phyloP scores from a whole-genome alignment of 345 rosid species.

The Leavenworthia alabamica region DNA sequence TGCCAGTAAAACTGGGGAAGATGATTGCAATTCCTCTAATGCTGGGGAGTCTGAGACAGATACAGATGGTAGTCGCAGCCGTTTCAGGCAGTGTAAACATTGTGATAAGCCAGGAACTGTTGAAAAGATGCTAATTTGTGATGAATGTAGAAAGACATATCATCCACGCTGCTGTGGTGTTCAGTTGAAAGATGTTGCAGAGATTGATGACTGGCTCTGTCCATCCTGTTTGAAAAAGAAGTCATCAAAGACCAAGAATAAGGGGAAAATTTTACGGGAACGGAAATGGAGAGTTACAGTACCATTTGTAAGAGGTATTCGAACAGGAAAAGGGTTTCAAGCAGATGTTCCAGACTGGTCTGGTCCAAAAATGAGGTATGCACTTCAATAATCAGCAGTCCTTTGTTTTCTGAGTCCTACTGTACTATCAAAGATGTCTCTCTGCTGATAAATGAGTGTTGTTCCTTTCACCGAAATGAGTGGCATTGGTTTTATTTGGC shows the following conservation, averaged over 20 bases:
- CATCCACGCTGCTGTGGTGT: constrained; percentile 70
- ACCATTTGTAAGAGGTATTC: constrained; percentile 46
- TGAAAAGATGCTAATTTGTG: constrained; percentile 69
- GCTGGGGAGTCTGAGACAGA: constrained; percentile 31
- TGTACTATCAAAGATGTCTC: constrained; percentile 3
- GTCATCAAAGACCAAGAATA: constrained; percentile 34
- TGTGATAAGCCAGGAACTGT: constrained; percentile 48
- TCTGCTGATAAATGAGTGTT: not conserved
- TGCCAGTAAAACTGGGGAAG: constrained; percentile 38
- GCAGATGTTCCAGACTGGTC: constrained; percentile 82
- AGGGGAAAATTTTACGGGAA: constrained; percentile 31
- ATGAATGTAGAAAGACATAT: constrained; percentile 76
- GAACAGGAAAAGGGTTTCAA: constrained; percentile 83
- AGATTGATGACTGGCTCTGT: constrained; percentile 73
- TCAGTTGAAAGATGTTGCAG: constrained; percentile 40
- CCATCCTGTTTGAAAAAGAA: constrained; percentile 57
- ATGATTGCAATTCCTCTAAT: constrained; percentile 66
- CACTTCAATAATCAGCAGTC: constrained; percentile 7
- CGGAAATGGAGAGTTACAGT: constrained; percentile 42
- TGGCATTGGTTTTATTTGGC: constrained; percentile 6
- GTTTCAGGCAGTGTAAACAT: constrained; percentile 51
- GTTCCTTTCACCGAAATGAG: constrained; percentile 9
- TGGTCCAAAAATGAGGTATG: constrained; percentile 59
- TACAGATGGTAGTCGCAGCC: constrained; percentile 28
- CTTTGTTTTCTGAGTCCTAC: not conserved